Percentiles rank a stretch among this genome's conserved stretches.
Conservation (phyloP, 2,329 filamentous ascomycete genomes). For the Calonectria naviculata region DNA sequence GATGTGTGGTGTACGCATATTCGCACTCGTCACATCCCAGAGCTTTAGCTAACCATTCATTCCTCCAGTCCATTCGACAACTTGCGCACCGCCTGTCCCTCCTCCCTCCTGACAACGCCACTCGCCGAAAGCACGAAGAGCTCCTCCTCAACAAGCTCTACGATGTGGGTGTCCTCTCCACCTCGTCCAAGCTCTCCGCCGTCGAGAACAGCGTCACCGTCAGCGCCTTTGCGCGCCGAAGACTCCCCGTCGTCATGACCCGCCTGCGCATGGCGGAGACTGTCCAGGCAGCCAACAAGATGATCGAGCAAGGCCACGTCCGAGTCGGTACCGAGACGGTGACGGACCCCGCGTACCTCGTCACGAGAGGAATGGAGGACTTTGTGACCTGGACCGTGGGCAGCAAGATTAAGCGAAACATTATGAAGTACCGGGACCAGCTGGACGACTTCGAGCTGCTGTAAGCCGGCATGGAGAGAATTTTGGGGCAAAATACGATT, state of each 20-base stretch:
- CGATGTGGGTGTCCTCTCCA: slow-evolving; percentile 88
- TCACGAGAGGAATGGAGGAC: slow-evolving; percentile 92
- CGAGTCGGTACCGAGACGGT: slow-evolving; percentile 90
- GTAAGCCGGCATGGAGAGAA: slow-evolving; percentile 52
- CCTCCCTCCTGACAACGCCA: slow-evolving; percentile 81
- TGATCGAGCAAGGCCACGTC: slow-evolving; percentile 95
- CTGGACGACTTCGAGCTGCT: slow-evolving; percentile 95
- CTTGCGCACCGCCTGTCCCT: slow-evolving; percentile 89
- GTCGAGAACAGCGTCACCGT: slow-evolving; percentile 93
- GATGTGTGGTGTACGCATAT: slow-evolving; percentile 72
- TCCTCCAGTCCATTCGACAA: slow-evolving; percentile 78
- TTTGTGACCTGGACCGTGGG: slow-evolving; percentile 97
- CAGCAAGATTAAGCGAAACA: slow-evolving; percentile 97
- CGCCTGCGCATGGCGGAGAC: slow-evolving; percentile 91
- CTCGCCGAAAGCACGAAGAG: slow-evolving; percentile 86
- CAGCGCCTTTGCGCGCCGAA: slow-evolving; percentile 84
- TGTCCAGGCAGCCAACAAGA: slow-evolving; percentile 83
- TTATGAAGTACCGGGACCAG: slow-evolving; percentile 94
- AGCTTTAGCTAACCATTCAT: slow-evolving; percentile 22
- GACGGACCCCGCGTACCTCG: slow-evolving; percentile 89
- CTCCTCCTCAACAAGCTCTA: slow-evolving; percentile 91
- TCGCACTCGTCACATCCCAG: slow-evolving; percentile 31
- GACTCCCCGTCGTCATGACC: slow-evolving; percentile 92
- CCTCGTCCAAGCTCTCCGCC: slow-evolving; percentile 80
- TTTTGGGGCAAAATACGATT: not conserved